Base-by-base conservation (phyloP, 1,139 yeast genomes). In the Sporopachydermia cereana region DNA sequence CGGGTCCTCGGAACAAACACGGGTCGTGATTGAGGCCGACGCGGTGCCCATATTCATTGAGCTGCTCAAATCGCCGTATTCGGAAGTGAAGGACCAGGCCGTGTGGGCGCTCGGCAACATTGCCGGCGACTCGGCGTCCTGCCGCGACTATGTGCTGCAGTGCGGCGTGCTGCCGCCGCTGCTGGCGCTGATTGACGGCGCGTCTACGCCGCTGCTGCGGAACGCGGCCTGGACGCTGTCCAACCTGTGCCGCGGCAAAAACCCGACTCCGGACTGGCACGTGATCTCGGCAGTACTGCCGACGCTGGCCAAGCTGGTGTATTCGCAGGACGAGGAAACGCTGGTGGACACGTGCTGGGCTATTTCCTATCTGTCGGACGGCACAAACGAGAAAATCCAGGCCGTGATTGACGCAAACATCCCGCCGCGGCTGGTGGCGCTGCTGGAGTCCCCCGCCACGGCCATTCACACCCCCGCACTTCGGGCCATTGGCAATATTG, bases 281-380 rank as follows among this genome's bases (percentile, higher is more conserved):
- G 56, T 45, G 66, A 95, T 91, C 46, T 82, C 84, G 51, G 76
- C 76, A 55, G 95, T 96, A 41, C 73, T 91, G 55, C 97, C 97
- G 51, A 85, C 95, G 17, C 74, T 91, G 60, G 88, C 96, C 44
- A 86, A 88, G 67, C 73, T 91, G 56, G 83, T 91, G 53, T 91
- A 83, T 63, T 84, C 95, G 14, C 76, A 83, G 54, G 98, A 91
- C 62, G 81, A 84, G 43, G 98, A 91, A 67, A 89, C 96, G 30
- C 71, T 91, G 59, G 88, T 88, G 51, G 98, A 91, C 66, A 96
- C 98, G 42, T 88, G 96, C 68, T 93, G 98, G 98, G 97, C 98
- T 22, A 89, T 93, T 47, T 85, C 96, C 1, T 93, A 91, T 63
- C 69, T 91, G 49, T 80, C 93, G 45, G 98, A 91, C 63, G 98